Evolutionary conservation across 495 filamentous ascomycete genomes (phyloP), one percentile per base, ranked within the genome.

Genomic region (Podospora bellae-mahoneyi): DNA sequence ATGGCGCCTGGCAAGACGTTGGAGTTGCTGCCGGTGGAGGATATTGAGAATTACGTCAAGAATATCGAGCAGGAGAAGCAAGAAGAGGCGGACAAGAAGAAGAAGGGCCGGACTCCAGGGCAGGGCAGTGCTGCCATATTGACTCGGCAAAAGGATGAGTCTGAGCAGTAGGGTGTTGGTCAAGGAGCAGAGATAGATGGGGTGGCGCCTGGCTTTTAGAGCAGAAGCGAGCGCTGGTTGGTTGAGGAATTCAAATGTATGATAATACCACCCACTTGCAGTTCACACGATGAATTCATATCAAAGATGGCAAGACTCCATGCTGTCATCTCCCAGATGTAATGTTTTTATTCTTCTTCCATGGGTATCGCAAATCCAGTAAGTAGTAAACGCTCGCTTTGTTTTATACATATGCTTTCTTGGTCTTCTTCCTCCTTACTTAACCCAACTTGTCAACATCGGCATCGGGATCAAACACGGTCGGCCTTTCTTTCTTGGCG

Each of bases 31-130:
- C 91, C 92, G 9, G 88, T 94, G 60, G 96, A 97, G 80, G 92
- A 95, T 67, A 97, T 99, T 71, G 95, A 99, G 83, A 84, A 85
- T 62, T 97, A 96, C 75, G 95, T 99, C 71, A 97, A 97, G 88
- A 94, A 85, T 83, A 98, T 99, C 73, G 96, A 99, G 84, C 90
- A 92, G 69, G 95, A 98, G 87, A 99, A 99, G 86, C 93, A 97
- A 77, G 95, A 97, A 82, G 95, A 98, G 83, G 94, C 94, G 13
- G 91, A 91, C 39, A 94, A 91, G 86, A 97, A 97, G 90, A 96
- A 97, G 87, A 91, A 88, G 23, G 89, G 91, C 61, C 87, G 91
- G 65, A 87, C 86, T 69, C 87, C 89, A 16, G 92, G 91, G 57
- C 90, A 89, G 65, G 91, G 91, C 60, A 91, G 85, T 69, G 88